Conservation (phyloP, 1,284 basidiomycete species). For the Hymenochaete sp. region DNA sequence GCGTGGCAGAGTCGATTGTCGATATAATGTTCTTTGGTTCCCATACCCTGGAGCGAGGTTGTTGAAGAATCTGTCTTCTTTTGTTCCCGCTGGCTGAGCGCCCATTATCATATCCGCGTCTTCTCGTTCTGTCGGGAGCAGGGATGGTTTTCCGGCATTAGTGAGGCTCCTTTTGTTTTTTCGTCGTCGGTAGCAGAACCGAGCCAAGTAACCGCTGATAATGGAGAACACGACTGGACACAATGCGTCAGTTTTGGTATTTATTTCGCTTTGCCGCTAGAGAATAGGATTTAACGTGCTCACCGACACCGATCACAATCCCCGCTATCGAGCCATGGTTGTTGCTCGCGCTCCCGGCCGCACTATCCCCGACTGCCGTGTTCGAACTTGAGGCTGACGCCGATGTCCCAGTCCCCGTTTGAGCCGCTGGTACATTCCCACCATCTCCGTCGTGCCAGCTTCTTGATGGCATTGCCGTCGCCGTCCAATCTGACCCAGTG, state of each 20-base stretch:
- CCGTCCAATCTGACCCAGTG: too few species aligned
- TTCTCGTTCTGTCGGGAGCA: too few species aligned
- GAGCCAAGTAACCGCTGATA: neutral
- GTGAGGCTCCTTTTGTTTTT: too few species aligned
- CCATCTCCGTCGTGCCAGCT: neutral
- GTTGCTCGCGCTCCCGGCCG: neutral
- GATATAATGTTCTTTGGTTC: slow-evolving; percentile 5
- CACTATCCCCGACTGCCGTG: slow-evolving; percentile 1
- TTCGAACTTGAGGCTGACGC: neutral
- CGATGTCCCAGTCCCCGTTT: neutral
- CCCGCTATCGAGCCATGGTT: slow-evolving; percentile 13
- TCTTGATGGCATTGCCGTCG: neutral
- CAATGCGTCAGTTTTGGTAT: neutral
- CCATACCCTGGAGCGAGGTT: neutral
- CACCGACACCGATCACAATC: slow-evolving; percentile 12
- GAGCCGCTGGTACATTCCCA: neutral
- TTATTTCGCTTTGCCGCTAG: neutral
- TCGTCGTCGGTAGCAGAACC: neutral
- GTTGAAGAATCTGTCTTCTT: too few species aligned
- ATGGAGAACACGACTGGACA: neutral
- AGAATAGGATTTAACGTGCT: neutral
- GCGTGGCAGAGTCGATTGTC: neutral
- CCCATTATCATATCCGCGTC: too few species aligned
- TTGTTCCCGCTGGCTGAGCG: slow-evolving; percentile 1
- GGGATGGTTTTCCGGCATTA: too few species aligned